These are phyloP conservation scores for Falciphora oryzae DNA, from an alignment of 2,329 filamentous ascomycete genomes.

Conservation along the genomic window DNA sequence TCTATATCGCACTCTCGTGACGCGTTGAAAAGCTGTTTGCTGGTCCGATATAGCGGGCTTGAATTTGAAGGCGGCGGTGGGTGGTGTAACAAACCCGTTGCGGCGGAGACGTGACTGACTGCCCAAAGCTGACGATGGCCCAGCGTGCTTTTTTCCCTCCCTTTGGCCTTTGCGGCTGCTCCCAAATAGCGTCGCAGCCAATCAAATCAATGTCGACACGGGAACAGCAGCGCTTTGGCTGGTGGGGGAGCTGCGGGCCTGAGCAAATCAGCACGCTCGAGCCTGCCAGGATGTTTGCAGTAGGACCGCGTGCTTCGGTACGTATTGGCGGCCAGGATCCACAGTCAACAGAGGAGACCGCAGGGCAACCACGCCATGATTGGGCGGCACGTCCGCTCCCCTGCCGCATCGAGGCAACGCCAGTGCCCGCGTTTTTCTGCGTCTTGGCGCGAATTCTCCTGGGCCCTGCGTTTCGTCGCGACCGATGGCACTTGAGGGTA, in stretches of 20 bases:
- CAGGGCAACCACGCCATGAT: constrained; percentile 47
- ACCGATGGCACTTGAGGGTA: neutral
- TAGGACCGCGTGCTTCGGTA: neutral
- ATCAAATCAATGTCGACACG: neutral
- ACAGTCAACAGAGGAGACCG: constrained; percentile 49
- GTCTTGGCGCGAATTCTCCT: neutral
- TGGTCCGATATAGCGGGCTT: neutral
- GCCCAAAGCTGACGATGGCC: neutral
- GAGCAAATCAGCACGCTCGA: neutral
- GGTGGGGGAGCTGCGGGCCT: no score
- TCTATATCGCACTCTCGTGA: neutral
- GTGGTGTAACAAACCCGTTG: no score
- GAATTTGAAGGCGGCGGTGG: neutral
- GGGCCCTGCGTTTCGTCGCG: neutral
- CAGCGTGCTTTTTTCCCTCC: neutral
- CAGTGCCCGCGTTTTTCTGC: constrained; percentile 16
- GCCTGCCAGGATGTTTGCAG: neutral
- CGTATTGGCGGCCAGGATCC: constrained; percentile 10
- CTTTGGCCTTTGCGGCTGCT: neutral
- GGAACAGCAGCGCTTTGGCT: neutral
- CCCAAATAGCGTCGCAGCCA: neutral
- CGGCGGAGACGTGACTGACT: neutral
- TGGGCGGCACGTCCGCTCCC: constrained; percentile 27
- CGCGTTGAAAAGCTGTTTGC: neutral
- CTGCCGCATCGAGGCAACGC: constrained; percentile 6